Evolutionary conservation across 169 alveolate genomes (phyloP).

Genomic region (Perkinsus marinus): DNA sequence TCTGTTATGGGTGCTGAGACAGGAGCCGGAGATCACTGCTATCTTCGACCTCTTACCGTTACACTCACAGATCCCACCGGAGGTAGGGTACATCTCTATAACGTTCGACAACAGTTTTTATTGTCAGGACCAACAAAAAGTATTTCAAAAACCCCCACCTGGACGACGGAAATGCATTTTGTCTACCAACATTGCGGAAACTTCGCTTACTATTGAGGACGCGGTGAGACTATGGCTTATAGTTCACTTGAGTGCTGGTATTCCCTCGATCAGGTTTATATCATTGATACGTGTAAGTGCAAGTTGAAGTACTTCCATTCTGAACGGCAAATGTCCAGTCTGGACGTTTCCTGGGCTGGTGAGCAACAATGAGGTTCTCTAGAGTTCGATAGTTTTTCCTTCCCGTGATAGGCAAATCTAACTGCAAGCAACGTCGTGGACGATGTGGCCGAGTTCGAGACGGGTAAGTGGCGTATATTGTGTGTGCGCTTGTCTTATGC

Average conservation of each 20-base stretch:
- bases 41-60: neutral
- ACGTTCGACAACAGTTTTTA: neutral
- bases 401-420: neutral
- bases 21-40: neutral
- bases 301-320: constrained; percentile 3
- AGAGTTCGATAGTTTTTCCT: neutral
- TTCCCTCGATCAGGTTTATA: neutral
- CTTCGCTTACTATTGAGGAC: constrained; percentile 86
- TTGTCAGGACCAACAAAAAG: constrained; percentile 37
- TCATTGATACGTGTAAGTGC: constrained; percentile 10
- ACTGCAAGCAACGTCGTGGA: neutral
- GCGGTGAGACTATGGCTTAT: neutral
- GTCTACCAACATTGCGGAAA: constrained; percentile 94
- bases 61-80: constrained; percentile 4
- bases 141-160: constrained; percentile 41
- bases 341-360: constrained; percentile 7
- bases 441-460: neutral
- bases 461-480: neutral
- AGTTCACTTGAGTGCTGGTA: neutral
- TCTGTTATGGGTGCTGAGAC: neutral
- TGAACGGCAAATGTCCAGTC: constrained; percentile 1
- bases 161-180: constrained; percentile 75
- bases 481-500: no score
- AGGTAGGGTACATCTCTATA: neutral
- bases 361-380: neutral